These are phyloP conservation scores for Poronia punctata DNA, from an alignment of 495 filamentous ascomycete species.

Conservation along the genomic window DNA sequence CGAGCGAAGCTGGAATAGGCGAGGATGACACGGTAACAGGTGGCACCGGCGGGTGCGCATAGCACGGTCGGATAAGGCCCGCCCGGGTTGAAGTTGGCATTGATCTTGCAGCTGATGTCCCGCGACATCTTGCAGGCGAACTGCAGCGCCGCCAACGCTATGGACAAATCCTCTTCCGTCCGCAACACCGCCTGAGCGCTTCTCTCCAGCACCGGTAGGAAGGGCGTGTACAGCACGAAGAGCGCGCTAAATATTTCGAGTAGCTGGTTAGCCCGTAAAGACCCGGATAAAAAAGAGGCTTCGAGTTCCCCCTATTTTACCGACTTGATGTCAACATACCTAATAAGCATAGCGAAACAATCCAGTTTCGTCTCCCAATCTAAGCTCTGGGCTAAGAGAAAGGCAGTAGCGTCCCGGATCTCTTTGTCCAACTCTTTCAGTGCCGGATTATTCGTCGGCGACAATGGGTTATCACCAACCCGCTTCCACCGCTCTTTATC, in stretches of 20 bases:
- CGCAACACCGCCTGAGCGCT: slow-evolving; percentile 3
- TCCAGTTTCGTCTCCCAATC: slow-evolving; percentile 26
- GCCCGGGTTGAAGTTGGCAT: slow-evolving; percentile 16
- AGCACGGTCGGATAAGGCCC: slow-evolving; percentile 17
- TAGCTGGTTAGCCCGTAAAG: neutral
- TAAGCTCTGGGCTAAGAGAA: slow-evolving; percentile 14
- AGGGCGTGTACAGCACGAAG: slow-evolving; percentile 11
- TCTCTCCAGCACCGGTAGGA: slow-evolving; percentile 3
- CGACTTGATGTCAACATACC: slow-evolving; percentile 13
- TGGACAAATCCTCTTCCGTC: slow-evolving; percentile 14
- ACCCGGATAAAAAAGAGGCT: too few species aligned
- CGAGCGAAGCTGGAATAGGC: slow-evolving; percentile 15
- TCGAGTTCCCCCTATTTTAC: too few species aligned
- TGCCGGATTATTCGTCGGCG: slow-evolving; percentile 1
- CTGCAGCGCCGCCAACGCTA: slow-evolving; percentile 20
- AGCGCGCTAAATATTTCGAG: slow-evolving; percentile 4
- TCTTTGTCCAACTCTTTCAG: slow-evolving; percentile 22
- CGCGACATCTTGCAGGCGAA: slow-evolving; percentile 29
- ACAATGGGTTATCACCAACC: slow-evolving; percentile 18
- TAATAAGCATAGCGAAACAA: slow-evolving; percentile 25
- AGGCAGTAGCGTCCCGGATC: slow-evolving; percentile 16
- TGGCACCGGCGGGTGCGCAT: slow-evolving; percentile 25
- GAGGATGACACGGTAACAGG: slow-evolving; percentile 20
- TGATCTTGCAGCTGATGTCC: slow-evolving; percentile 26
- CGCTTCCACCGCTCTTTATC: slow-evolving; percentile 21